Conservation (phyloP, 305 asterid genomes). For the Fraxinus floribunda region DNA sequence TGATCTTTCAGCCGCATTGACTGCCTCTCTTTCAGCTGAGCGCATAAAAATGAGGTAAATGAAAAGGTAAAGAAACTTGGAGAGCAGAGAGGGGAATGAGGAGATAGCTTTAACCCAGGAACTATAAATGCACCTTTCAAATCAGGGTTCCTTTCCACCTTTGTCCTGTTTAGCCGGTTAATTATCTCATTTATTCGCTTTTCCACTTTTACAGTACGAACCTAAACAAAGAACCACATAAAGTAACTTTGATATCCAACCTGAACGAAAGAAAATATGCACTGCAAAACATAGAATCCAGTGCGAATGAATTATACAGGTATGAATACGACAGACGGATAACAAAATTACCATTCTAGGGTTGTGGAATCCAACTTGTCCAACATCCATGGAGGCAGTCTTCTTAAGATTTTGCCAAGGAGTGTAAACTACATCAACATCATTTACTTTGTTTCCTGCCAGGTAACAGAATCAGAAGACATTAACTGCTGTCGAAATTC, state of each 20-base stretch:
- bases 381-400: constrained; percentile 95
- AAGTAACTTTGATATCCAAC: constrained; percentile 17
- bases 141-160: constrained; percentile 90
- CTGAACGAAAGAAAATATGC: constrained; percentile 18
- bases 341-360: constrained; percentile 67
- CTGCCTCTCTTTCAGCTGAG: constrained; percentile 83
- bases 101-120: background rate
- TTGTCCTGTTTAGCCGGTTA: constrained; percentile 84
- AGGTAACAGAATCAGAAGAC: constrained; percentile 15
- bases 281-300: background rate
- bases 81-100: background rate
- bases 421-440: constrained; percentile 90
- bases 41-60: constrained; percentile 4
- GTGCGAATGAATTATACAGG: background rate
- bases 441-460: constrained; percentile 86
- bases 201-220: constrained; percentile 87
- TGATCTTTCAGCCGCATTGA: constrained; percentile 83
- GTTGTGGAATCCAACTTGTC: constrained; percentile 93
- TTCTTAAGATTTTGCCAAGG: constrained; percentile 96
- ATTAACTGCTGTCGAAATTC: background rate
- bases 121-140: constrained; percentile 58
- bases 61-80: background rate
- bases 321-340: constrained; percentile 1
- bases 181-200: constrained; percentile 86
- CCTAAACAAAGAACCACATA: constrained; percentile 43